Base-by-base conservation (phyloP, 768 basidiomycete species). In the Leccinum obscurum region DNA sequence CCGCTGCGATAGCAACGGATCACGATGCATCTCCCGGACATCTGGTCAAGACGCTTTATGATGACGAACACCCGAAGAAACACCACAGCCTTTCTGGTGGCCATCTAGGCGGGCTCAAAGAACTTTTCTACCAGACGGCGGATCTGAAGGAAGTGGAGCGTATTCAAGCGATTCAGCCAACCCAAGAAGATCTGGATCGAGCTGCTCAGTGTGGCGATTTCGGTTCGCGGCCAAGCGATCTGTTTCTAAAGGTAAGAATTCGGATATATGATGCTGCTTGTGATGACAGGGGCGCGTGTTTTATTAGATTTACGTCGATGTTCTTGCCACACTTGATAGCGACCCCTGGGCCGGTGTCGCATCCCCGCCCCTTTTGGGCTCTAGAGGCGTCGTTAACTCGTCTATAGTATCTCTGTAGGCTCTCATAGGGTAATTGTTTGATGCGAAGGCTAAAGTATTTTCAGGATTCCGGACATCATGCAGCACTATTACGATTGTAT, bases 391-490 rank as follows among this genome's bases (percentile, higher is more conserved):
- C 15, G 80, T 88, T 34, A 88, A 86, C 14, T 74, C 88, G 35
- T 76, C 81, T 7, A 80, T 89, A 65, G 77, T 88, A 65, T 87
- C 86, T 17, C 73, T 85, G 78, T 80, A 68, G 17, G 81, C 65
- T 51, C 49, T 5, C 9, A 28, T 13, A 24, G 14, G 49, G 24
- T 28, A 26, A 50, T 24, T 1, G 4, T 28, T 50, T 22, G 55
- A 62, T 59, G 7, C 54, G 22, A 32, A 41, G 32, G 20, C 65
- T 67, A 8, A 71, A 39, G 14, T 22, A 13, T 55, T 39, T 59
- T 8, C 60, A 84, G 81, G 48, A 85, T 89, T 50, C 86, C 89
- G 0, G 89, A 90, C 65, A 90, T 89, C 64, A 87, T 89, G 80
- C 78, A 81, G 55, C 88, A 90, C 66, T 86, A 88, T 73, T 77